Base-by-base conservation (phyloP, 768 basidiomycete species). In the Hemileccinum impolitum region DNA sequence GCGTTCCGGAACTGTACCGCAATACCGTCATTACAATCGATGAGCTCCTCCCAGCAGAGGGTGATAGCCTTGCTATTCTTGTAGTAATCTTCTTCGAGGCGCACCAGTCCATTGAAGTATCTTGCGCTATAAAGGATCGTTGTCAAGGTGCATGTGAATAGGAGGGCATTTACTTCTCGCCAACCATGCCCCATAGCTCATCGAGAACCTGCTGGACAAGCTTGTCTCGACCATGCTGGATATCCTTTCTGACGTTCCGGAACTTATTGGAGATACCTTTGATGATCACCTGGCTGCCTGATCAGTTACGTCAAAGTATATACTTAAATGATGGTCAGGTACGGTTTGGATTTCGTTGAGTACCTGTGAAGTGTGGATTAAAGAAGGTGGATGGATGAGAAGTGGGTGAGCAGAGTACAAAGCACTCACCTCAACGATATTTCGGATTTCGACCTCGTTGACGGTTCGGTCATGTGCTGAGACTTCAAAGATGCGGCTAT, bases 41-140 rank as follows among this genome's bases (percentile, higher is more conserved):
- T 64, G 47, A 77, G 63, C 15, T 75, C 74, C 34, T 77, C 75
- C 52, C 76, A 67, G 17, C 65, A 66, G 40, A 60, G 55, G 41
- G 71, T 60, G 31, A 80, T 64, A 26, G 70, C 65, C 37, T 69
- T 67, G 49, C 75, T 70, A 45, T 71, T 68, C 21, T 51, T 62
- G 32, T 75, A 69, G 54, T 84, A 85, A 45, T 76, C 74, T 45
- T 74, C 72, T 56, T 84, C 80, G 15, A 84, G 71, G 45, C 74
- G 73, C 26, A 85, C 73, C 26, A 86, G 62, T 13, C 53, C 62
- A 56, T 84, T 80, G 62, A 78, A 82, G 55, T 79, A 73, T 17
- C 54, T 62, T 36, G 72, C 70, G 45, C 84, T 86, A 50, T 3
- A 18, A 45, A 35, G 25, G 9, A 44, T 37, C 17, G 9, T 39